Percentiles rank a stretch among this genome's conserved stretches.
phyloP scores from a whole-genome alignment of 208 protist species.

The Trypanosoma vivax region DNA sequence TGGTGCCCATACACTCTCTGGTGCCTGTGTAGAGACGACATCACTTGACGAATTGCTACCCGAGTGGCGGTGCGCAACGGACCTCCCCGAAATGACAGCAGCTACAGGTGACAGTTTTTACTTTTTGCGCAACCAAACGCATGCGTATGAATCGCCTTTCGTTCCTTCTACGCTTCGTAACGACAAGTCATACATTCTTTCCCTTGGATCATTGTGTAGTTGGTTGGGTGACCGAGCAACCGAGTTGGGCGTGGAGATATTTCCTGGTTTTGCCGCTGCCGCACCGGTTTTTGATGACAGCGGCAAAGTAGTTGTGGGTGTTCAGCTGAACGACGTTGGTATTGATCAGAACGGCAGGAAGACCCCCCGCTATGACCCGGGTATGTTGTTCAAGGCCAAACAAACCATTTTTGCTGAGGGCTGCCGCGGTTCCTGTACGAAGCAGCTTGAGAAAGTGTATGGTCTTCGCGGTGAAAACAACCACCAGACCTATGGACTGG shows the following conservation, averaged over 20 bases:
- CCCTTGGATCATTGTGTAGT: conserved; percentile 86
- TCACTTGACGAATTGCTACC: conserved; percentile 95
- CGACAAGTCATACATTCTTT: conserved; percentile 94
- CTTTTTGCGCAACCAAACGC: conserved; percentile 58
- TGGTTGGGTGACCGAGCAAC: conserved; percentile 94
- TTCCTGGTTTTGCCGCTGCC: conserved; percentile 90
- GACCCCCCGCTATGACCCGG: conserved; percentile 92
- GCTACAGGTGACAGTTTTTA: conserved; percentile 91
- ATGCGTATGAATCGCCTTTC: conserved; percentile 54
- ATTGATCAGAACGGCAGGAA: conserved; percentile 88
- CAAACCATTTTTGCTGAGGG: conserved; percentile 97
- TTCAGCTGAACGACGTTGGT: conserved; percentile 80
- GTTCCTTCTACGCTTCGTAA: conserved; percentile 86
- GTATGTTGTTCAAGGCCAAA: conserved; percentile 93
- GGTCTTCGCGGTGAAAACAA: conserved; percentile 70
- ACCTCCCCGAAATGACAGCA: conserved; percentile 72
- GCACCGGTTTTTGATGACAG: conserved; percentile 63
- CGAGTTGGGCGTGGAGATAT: conserved; percentile 96
- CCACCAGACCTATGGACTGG: conserved; percentile 95
- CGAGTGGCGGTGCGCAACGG: conserved; percentile 80
- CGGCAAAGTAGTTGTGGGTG: conserved; percentile 44
- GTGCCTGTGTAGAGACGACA: conserved; percentile 94
- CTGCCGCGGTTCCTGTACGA: conserved; percentile 94
- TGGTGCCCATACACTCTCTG: conserved; percentile 95
- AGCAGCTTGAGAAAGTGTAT: conserved; percentile 88